Base-by-base conservation (phyloP, 257 asterid species). In the Phtheirospermum japonicum region DNA sequence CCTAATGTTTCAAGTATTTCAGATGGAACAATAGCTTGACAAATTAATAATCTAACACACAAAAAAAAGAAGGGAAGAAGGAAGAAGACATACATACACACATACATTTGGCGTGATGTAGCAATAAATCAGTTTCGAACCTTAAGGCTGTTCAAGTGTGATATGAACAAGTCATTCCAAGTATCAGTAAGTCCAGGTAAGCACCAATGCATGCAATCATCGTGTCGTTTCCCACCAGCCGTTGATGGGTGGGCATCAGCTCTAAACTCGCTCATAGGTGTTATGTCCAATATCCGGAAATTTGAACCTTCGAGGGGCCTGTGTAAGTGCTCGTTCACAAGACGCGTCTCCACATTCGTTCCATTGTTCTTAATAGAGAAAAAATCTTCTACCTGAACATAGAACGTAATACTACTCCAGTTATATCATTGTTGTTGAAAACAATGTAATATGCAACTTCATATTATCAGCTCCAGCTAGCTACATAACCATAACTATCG, bases 151-250 rank as follows among this genome's bases (percentile, higher is more conserved):
- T 65, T 72, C 43, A 89, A 57, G 56, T 78, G 86, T 48, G 91
- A 79, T 34, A 85, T 58, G 65, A 89, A 78, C 77, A 86, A 72
- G 83, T 92, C 97, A 55, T 83, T 92, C 96, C 99, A 92, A 30
- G 85, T 83, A 82, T 92, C 96, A 5, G 96, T 83, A 20, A 89
- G 79, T 58, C 99, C 97, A 0, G 99, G 99, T 74, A 87, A 77
- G 77, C 97, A 92, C 96, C 99, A 89, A 64, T 89, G 99, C 99
- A 92, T 89, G 80, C 99, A 89, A 70, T 92, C 99, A 31, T 86
- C 88, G 16, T 89, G 99, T 61, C 73, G 76, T 74, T 87, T 90
- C 42, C 96, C 96, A 63, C 97, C 96, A 8, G 93, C 83, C 0
- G 83, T 45, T 19, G 96, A 79, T 26, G 96, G 99, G 72, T 93